Percentiles rank a stretch among this genome's conserved stretches.
Evolutionary conservation across 257 asterid species (phyloP).

Genomic region (Solanum megistacrolobum): DNA sequence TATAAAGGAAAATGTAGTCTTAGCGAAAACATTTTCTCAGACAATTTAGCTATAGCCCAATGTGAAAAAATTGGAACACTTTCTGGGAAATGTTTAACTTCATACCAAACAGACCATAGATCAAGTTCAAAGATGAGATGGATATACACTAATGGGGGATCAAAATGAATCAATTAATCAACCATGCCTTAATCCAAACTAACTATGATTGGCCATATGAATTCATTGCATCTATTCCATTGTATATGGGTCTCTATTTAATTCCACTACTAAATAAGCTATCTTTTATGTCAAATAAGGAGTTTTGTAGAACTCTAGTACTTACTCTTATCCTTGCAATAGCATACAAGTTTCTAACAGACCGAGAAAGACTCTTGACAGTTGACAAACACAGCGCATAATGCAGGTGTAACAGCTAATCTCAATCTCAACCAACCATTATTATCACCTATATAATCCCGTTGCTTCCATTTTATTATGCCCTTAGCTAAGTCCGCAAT

Average conservation of each 20-base stretch:
- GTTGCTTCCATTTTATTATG: not conserved
- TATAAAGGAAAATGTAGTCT: not conserved
- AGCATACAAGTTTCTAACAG: not conserved
- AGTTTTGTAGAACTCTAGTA: not conserved
- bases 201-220: not conserved
- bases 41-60: not conserved
- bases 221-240: not conserved
- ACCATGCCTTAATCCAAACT: not conserved
- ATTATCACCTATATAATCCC: not conserved
- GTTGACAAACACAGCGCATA: not conserved
- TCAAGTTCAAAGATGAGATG: not conserved
- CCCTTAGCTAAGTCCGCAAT: not conserved
- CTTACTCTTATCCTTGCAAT: not conserved
- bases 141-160: not conserved
- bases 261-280: not conserved
- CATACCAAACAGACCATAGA: not conserved
- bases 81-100: not conserved
- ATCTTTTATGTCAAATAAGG: not conserved
- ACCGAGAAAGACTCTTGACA: not conserved
- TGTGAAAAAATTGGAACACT: not conserved
- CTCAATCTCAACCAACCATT: not conserved
- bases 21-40: not conserved
- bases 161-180: not conserved
- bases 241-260: not conserved
- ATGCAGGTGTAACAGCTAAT: not conserved